Evolutionary conservation across 495 filamentous ascomycete genomes (phyloP).

Genomic region (Neurospora hispaniola): DNA sequence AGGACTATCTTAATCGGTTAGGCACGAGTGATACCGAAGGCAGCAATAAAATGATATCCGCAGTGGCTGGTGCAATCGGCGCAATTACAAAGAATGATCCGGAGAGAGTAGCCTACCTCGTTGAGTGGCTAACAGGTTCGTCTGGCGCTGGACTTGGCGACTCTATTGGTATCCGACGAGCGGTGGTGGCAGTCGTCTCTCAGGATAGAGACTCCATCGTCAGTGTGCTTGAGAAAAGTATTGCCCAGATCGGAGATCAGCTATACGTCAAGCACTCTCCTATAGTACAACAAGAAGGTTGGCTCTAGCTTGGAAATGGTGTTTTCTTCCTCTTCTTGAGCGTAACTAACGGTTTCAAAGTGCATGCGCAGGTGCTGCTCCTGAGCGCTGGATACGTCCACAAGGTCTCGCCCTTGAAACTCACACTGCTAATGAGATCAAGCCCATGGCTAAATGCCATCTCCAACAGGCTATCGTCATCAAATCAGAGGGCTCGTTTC

Average conservation of each 20-base stretch:
- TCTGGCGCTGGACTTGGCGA: constrained; percentile 57
- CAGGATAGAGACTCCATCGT: constrained; percentile 43
- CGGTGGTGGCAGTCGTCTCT: constrained; percentile 50
- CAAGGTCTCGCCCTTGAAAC: constrained; percentile 44
- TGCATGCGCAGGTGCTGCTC: constrained; percentile 68
- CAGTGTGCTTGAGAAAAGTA: constrained; percentile 50
- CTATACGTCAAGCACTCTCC: constrained; percentile 79
- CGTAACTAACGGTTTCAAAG: constrained; percentile 33
- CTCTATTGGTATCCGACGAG: constrained; percentile 50
- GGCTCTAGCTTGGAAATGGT: constrained; percentile 6
- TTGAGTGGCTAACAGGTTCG: constrained; percentile 57
- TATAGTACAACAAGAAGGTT: constrained; percentile 77
- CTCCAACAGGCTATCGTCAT: constrained; percentile 74
- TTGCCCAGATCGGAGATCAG: constrained; percentile 71
- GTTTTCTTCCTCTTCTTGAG: not conserved
- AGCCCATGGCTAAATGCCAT: constrained; percentile 63
- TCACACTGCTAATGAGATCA: constrained; percentile 57
- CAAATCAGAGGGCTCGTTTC: constrained; percentile 64
- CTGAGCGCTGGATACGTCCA: constrained; percentile 67
- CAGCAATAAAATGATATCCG: constrained; percentile 30
- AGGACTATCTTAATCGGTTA: constrained; percentile 35
- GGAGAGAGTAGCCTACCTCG: constrained; percentile 38
- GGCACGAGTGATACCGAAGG: constrained; percentile 20
- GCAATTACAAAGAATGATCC: constrained; percentile 26
- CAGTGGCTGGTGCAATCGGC: constrained; percentile 36